Conservation (phyloP, 257 asterid genomes). For the Knoxia roxburghii region DNA sequence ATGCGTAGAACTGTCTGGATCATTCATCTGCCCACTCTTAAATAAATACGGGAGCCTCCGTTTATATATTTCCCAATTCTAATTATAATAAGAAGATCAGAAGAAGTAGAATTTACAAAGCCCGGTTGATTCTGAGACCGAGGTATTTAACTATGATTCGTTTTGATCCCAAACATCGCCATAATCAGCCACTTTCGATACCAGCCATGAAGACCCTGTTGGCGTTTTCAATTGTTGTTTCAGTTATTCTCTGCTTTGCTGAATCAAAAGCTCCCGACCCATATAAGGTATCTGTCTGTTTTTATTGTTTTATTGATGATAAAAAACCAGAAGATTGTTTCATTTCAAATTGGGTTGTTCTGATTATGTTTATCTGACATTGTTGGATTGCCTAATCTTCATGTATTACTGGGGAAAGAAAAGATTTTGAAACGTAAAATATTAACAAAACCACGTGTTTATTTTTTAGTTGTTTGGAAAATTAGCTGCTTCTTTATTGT, state of each 20-base stretch:
- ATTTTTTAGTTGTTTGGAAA: too few relatives aligned
- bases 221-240: conserved; percentile 17
- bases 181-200: too few relatives aligned
- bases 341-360: neutral
- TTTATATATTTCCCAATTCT: neutral
- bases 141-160: too few relatives aligned
- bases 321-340: neutral
- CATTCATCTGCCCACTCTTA: neutral
- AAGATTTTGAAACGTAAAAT: too few relatives aligned
- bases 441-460: too few relatives aligned
- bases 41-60: neutral
- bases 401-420: neutral
- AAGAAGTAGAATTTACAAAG: too few relatives aligned
- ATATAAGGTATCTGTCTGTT: conserved; percentile 47
- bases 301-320: neutral
- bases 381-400: neutral
- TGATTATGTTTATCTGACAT: neutral
- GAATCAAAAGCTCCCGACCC: conserved; percentile 63
- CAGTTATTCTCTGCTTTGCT: conserved; percentile 23
- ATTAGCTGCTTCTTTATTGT: neutral
- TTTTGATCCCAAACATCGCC: neutral
- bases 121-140: too few relatives aligned
- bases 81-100: too few relatives aligned
- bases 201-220: conserved; percentile 38
- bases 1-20: conserved; percentile 10